Evolutionary conservation across 208 protist genomes (phyloP).

Genomic region (Eutreptiella sp.): DNA sequence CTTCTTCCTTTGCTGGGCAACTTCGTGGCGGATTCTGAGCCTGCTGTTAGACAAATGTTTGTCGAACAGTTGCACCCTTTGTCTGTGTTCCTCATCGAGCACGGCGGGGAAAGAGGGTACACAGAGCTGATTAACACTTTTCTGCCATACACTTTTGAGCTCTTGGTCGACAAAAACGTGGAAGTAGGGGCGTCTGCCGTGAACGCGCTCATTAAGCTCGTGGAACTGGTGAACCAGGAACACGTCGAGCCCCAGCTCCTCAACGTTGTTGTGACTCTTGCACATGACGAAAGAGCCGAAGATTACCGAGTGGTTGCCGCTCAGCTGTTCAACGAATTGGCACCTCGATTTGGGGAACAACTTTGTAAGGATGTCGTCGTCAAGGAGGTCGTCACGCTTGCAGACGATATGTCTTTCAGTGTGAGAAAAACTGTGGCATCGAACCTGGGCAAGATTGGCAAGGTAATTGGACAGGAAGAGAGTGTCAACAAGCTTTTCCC

Average conservation of each 20-base stretch:
- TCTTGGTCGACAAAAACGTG: slow-evolving; percentile 87
- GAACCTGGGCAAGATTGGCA: slow-evolving; percentile 64
- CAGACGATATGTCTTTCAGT: slow-evolving; percentile 75
- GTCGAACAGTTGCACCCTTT: slow-evolving; percentile 75
- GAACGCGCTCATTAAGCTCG: slow-evolving; percentile 66
- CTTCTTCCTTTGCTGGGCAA: slow-evolving; percentile 72
- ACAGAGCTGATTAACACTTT: slow-evolving; percentile 61
- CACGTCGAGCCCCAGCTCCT: slow-evolving; percentile 76
- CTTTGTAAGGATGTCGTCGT: slow-evolving; percentile 62
- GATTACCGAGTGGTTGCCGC: slow-evolving; percentile 86
- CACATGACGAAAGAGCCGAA: slow-evolving; percentile 85
- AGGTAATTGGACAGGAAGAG: slow-evolving; percentile 41
- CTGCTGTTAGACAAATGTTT: slow-evolving; percentile 76
- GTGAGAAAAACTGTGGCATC: slow-evolving; percentile 73
- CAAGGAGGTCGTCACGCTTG: slow-evolving; percentile 65
- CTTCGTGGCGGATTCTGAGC: slow-evolving; percentile 78
- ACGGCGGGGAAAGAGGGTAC: slow-evolving; percentile 67
- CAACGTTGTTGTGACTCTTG: slow-evolving; percentile 73
- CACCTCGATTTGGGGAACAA: slow-evolving; percentile 57
- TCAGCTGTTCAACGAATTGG: slow-evolving; percentile 75
- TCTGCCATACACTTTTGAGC: slow-evolving; percentile 80
- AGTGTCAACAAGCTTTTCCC: slow-evolving; percentile 59
- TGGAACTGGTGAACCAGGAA: slow-evolving; percentile 61
- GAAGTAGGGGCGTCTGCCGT: slow-evolving; percentile 76
- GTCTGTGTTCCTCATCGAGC: slow-evolving; percentile 59